Percentiles rank a stretch among this genome's conserved stretches.
phyloP scores from a whole-genome alignment of 108 stramenopile genomes.

The Fistulifera pelliculosa region DNA sequence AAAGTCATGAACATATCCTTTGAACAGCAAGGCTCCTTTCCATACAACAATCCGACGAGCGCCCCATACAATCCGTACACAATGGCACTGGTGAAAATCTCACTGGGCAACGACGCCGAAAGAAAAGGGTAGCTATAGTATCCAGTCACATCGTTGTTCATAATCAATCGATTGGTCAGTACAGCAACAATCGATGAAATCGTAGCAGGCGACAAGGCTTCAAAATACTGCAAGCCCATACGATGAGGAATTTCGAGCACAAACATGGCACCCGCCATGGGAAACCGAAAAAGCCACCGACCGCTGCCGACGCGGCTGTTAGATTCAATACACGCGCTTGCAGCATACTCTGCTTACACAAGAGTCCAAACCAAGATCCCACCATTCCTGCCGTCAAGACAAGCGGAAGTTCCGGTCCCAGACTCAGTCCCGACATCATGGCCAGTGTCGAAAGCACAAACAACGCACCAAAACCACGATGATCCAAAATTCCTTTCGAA shows the following conservation, averaged over 20 bases:
- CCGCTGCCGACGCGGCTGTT: slow-evolving; percentile 41
- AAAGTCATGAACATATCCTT: slow-evolving; percentile 26
- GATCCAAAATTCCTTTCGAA: slow-evolving; percentile 35
- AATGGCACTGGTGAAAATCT: slow-evolving; percentile 41
- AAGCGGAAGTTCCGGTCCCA: slow-evolving; percentile 54
- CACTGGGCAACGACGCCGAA: slow-evolving; percentile 28
- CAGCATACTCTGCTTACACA: slow-evolving; percentile 35
- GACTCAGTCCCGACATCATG: slow-evolving; percentile 46
- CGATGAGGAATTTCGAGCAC: slow-evolving; percentile 57
- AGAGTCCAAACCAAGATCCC: slow-evolving; percentile 39
- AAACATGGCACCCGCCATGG: slow-evolving; percentile 59
- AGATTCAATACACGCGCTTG: slow-evolving; percentile 45
- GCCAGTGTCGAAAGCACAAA: slow-evolving; percentile 38
- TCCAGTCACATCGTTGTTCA: slow-evolving; percentile 38
- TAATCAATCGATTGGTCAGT: slow-evolving; percentile 39
- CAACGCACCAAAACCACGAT: slow-evolving; percentile 25
- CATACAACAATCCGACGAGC: slow-evolving; percentile 32
- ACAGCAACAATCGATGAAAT: slow-evolving; percentile 54
- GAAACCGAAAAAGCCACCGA: slow-evolving; percentile 58
- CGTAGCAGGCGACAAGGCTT: slow-evolving; percentile 43
- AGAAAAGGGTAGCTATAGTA: slow-evolving; percentile 45
- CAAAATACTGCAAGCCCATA: slow-evolving; percentile 61
- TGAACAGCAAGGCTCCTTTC: slow-evolving; percentile 18
- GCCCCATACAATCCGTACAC: slow-evolving; percentile 46
- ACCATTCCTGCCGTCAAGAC: slow-evolving; percentile 50